A percentile compares a stretch with the other conserved stretches of the same genome.
These are phyloP conservation scores for Hibiscus syriacus DNA, from an alignment of 345 rosid genomes.

Conservation along the genomic window DNA sequence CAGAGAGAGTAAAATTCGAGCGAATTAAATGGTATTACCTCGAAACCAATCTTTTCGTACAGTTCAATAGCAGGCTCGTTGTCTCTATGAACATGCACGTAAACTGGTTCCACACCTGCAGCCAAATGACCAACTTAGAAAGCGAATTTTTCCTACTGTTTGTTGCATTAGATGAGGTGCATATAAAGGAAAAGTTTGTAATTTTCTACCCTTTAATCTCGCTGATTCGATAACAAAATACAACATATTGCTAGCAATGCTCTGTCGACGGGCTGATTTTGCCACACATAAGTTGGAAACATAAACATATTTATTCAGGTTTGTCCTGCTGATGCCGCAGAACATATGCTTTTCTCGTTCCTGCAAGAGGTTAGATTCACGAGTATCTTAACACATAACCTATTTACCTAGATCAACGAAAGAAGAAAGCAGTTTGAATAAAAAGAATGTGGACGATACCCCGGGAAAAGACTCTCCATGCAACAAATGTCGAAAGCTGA, in stretches of 20 bases:
- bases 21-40: slow-evolving; percentile 37
- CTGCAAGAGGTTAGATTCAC: slow-evolving; percentile 29
- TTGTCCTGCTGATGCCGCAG: slow-evolving; percentile 32
- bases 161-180: neutral
- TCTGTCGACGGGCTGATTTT: slow-evolving; percentile 79
- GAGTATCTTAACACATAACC: neutral
- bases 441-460: slow-evolving; percentile 28
- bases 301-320: slow-evolving; percentile 48
- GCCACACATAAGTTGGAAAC: slow-evolving; percentile 72
- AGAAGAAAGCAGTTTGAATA: slow-evolving; percentile 1
- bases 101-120: slow-evolving; percentile 56
- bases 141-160: neutral
- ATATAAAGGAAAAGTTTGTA: neutral
- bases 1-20: neutral
- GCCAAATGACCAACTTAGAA: slow-evolving; percentile 14
- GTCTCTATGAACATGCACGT: slow-evolving; percentile 66
- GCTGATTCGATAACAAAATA: slow-evolving; percentile 59
- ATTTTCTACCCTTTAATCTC: slow-evolving; percentile 47
- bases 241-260: slow-evolving; percentile 75
- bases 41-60: slow-evolving; percentile 57
- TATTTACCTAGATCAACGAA: too few species aligned
- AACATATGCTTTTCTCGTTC: slow-evolving; percentile 53
- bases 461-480: slow-evolving; percentile 86
- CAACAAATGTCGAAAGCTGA: slow-evolving; percentile 50
- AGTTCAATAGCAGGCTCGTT: slow-evolving; percentile 57